Evolutionary conservation across 371 early-diverging fungal species (phyloP), one percentile per base, ranked within the genome.

Genomic region (Dinochytrium kinnereticum): DNA sequence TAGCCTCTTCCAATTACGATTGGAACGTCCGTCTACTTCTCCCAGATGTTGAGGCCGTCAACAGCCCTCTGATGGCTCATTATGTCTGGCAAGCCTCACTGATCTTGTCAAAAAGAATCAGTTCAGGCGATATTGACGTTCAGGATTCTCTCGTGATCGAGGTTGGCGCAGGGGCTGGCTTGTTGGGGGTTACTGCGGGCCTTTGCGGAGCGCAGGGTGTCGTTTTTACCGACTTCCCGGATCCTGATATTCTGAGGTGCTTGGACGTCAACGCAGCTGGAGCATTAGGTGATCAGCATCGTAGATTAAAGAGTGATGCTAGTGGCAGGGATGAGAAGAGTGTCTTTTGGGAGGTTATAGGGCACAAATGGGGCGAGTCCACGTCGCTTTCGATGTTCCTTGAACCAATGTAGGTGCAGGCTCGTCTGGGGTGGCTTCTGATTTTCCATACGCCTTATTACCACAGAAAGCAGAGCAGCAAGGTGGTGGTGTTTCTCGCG

Each of bases 101-200:
- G 44, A 39, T 78, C 26, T 28, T 81, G 10, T 71, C 75, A 21
- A 37, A 66, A 59, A 21, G 28, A 17, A 69, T 76, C 13, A 67
- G 70, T 15, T n/a, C 26, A 10, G 74, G 66, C 28, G 34, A 15
- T 33, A 30, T 71, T 31, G 37, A 74, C 30, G 71, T 77, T 1
- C 28, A 30, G 31, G 71, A 72, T 13, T 37, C 57, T 26, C 51
- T 24, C 3, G 77, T 77, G 24, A 38, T 81, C 38, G 82, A 82
- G 65, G 37, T 82, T 28, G 82, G 82, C 10, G 79, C 80, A 2
- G 82, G 80, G 2, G 75, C 75, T 0, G 82, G 80, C n/a, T 65
- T 82, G 24, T 39, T 51, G 26, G 39, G 64, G 34, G 40, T 78
- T 28, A 69, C 73, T 17, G 36, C 59, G 5, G 69, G 44, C 17